Conservation (phyloP, 2,329 filamentous ascomycete genomes). For the Diaporthe vaccinii region DNA sequence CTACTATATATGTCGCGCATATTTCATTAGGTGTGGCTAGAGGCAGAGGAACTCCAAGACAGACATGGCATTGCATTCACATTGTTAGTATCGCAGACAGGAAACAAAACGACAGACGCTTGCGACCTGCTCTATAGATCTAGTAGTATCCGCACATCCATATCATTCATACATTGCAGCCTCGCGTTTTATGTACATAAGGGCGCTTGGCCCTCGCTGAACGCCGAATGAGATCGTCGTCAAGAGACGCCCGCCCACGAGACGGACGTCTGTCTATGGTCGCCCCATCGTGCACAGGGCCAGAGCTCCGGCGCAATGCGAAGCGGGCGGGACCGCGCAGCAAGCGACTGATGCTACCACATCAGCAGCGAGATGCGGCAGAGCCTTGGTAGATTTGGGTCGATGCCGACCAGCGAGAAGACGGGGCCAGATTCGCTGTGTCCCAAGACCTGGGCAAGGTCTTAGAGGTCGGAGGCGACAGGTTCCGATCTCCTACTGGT, state of each 20-base stretch:
- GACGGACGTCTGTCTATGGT: neutral
- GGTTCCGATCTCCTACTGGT: neutral
- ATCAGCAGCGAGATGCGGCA: constrained; percentile 1
- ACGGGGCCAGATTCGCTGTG: neutral
- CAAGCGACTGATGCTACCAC: constrained; percentile 17
- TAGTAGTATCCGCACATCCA: constrained; percentile 31
- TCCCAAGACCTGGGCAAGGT: constrained; percentile 35
- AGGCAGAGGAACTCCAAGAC: neutral
- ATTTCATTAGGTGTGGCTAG: neutral
- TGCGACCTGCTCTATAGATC: constrained; percentile 36
- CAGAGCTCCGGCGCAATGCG: neutral
- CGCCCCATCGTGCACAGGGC: constrained; percentile 8
- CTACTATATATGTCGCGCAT: too few species aligned
- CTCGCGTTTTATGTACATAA: constrained; percentile 31
- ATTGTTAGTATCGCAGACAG: constrained; percentile 37
- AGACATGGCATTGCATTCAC: constrained; percentile 2
- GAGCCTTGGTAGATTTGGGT: neutral
- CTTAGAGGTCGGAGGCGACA: constrained; percentile 46
- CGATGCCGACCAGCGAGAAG: constrained; percentile 3
- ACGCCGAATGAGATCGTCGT: constrained; percentile 30
- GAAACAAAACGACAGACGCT: constrained; percentile 34
- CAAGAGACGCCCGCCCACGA: constrained; percentile 2
- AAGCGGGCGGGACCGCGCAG: constrained; percentile 8
- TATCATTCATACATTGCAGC: constrained; percentile 30
- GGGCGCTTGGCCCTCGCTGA: constrained; percentile 4